Conservation (phyloP, 192 early-diverging fungal species). For the Phycomyces blakesleeanus region DNA sequence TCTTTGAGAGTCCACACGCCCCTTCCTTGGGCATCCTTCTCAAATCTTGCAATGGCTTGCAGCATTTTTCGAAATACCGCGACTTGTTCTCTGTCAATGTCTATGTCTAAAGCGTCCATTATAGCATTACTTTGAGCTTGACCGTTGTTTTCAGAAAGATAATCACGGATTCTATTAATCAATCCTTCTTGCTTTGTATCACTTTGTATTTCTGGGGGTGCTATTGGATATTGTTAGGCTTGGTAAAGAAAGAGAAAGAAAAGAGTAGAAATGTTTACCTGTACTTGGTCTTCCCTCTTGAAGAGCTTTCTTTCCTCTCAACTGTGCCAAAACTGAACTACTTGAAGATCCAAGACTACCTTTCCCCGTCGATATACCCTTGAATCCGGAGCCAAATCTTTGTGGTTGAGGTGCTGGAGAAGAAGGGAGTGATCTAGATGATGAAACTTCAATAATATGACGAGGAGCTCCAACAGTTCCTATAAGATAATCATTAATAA, state of each 20-base stretch:
- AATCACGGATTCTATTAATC: constrained; percentile 55
- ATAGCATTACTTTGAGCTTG: constrained; percentile 47
- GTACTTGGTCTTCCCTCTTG: constrained; percentile 25
- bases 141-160: constrained; percentile 43
- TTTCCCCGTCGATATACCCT: neutral
- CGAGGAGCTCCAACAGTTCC: constrained; percentile 33
- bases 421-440: constrained; percentile 20
- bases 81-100: constrained; percentile 49
- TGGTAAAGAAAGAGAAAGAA: constrained; percentile 3
- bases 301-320: constrained; percentile 38
- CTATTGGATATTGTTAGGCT: neutral
- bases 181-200: constrained; percentile 32
- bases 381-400: constrained; percentile 26
- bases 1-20: constrained; percentile 59
- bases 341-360: constrained; percentile 13
- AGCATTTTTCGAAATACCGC: constrained; percentile 63
- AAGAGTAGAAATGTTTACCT: neutral
- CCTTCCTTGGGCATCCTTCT: constrained; percentile 33
- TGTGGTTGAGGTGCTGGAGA: constrained; percentile 10
- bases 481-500: constrained; percentile 19
- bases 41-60: constrained; percentile 56
- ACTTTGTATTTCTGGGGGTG: constrained; percentile 12
- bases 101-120: constrained; percentile 46
- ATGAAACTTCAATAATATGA: constrained; percentile 7
- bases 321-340: constrained; percentile 35